phyloP scores from a whole-genome alignment of 768 basidiomycete genomes.

The Tylopilus rubrobrunneus region DNA sequence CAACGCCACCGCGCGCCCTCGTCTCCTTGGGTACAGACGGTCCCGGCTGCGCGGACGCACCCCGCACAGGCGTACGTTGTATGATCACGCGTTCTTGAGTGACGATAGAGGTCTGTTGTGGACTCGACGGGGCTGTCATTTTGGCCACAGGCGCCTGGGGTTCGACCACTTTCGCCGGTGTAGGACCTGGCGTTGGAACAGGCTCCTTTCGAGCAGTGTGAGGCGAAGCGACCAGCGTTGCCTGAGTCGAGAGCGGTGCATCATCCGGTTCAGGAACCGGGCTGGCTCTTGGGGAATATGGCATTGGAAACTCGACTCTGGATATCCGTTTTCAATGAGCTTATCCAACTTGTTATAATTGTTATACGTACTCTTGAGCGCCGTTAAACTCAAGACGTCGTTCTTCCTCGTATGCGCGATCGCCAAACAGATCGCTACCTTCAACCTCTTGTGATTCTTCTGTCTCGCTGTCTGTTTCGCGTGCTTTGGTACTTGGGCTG shows the following conservation, averaged over 20 bases:
- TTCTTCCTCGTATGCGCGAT: conserved; percentile 4
- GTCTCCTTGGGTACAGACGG: conserved; percentile 2
- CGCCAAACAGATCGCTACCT: conserved; percentile 24
- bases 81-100: not conserved
- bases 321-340: not conserved
- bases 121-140: conserved; percentile 1
- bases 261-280: not conserved
- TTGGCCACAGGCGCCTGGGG: too few species aligned
- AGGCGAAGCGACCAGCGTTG: conserved; percentile 25
- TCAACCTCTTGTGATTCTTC: conserved; percentile 8
- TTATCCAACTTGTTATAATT: not conserved
- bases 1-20: not conserved
- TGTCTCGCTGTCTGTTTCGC: not conserved
- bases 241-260: conserved; percentile 21
- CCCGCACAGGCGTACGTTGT: conserved; percentile 7
- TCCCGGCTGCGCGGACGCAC: conserved; percentile 12
- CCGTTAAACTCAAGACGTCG: not conserved
- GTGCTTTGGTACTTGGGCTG: not conserved
- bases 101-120: conserved; percentile 9
- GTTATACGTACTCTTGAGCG: conserved; percentile 11
- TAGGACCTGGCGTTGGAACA: not conserved
- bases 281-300: not conserved
- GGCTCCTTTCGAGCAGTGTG: not conserved
- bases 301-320: not conserved
- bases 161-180: too few species aligned